Evolutionary conservation across 805 yeast species (phyloP), one percentile per base, ranked within the genome.

Genomic region (Candida hungchunana): DNA sequence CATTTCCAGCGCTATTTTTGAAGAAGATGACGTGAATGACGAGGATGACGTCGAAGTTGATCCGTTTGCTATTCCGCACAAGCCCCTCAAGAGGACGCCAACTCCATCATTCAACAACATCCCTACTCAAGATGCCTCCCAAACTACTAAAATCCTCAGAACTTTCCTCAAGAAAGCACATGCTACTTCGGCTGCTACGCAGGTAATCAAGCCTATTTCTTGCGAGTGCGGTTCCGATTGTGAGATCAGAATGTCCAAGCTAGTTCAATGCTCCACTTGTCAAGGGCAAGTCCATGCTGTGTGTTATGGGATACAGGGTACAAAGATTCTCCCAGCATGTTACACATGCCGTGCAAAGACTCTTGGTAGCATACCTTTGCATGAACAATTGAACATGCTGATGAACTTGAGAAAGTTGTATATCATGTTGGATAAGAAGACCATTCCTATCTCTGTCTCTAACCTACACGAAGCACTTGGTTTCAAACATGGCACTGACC

Each of bases 361-460:
- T 16, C 25, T 44, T 4, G 44, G 53, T 5, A 47, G 36, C 4
- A 14, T 52, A 15, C 25, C 33, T 3, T 27, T 47, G 1, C 43
- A 51, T 21, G 18, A 39, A 3, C 46, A 51, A 17, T 46, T 63
- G 28, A 34, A 45, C 18, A 46, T 58, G 12, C 40, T 69, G 21
- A 54, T 66, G 59, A 53, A 62, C 34, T 27, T 57, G 3, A 58
- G 75, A 40, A 62, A 58, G 34, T 42, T 63, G 14, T 63, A 51
- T 47, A 47, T 58, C 3, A 29, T 43, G 52, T 10, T 31, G 62
- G 13, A 41, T 42, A 1, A 49, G 37, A 31, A 13, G 47, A 6
- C 15, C 43, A 17, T 35, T 24, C 32, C 67, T 34, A 47, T 19
- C 13, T 40, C 24, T 34, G 47, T 26, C 18, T 50, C 19, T 26